Percentiles rank a stretch among this genome's conserved stretches.
Evolutionary conservation across 129 eudicot genomes (phyloP).

Genomic region (Calendula officinalis): DNA sequence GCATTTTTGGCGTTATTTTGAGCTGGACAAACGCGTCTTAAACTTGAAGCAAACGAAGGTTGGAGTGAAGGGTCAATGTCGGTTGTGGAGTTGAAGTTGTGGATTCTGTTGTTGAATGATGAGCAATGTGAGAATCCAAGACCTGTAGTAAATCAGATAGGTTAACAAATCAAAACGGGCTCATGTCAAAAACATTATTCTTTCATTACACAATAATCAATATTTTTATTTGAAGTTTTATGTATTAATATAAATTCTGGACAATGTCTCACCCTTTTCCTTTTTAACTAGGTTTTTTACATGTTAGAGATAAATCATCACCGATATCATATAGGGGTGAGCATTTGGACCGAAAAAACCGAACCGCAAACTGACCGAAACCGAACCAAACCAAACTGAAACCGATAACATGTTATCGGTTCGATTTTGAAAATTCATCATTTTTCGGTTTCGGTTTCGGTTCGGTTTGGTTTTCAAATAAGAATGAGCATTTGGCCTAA

Average conservation of each 20-base stretch:
- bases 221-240: not conserved
- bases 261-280: not conserved
- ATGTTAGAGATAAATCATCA: not conserved
- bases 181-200: not conserved
- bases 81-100: conserved; percentile 34
- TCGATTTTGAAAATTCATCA: no score
- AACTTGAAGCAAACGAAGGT: conserved; percentile 59
- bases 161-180: not conserved
- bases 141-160: not conserved
- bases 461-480: no score
- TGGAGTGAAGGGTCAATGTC: conserved; percentile 61
- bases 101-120: conserved; percentile 35
- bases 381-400: no score
- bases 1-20: conserved; percentile 56
- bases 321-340: no score
- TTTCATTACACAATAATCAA: not conserved
- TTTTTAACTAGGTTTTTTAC: no score
- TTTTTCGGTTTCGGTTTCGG: no score
- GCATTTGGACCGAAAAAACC: no score
- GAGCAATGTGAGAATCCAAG: conserved; percentile 38
- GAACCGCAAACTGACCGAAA: no score
- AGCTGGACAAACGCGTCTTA: conserved; percentile 51
- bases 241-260: not conserved
- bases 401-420: no score
- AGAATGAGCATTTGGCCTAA: no score